Evolutionary conservation across 1,139 yeast species (phyloP).

Genomic region (Yamadazyma buinensis): DNA sequence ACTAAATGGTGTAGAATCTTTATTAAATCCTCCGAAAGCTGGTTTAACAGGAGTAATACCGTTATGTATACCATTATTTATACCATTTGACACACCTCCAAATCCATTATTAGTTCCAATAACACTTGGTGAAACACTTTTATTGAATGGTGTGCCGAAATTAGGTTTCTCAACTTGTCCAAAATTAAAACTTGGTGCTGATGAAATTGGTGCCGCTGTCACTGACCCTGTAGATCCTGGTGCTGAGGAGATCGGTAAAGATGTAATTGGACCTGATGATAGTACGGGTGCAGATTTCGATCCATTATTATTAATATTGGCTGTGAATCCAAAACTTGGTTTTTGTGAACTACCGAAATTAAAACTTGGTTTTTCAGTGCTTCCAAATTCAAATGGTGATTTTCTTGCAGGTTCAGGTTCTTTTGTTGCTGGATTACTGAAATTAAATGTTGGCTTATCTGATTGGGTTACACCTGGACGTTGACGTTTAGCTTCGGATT

Average conservation of each 20-base stretch:
- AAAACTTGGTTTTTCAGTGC: constrained; percentile 9
- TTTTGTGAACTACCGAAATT: constrained; percentile 10
- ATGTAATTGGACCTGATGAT: not conserved
- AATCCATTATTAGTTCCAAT: not conserved
- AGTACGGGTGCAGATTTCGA: too few species aligned
- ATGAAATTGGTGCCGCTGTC: too few species aligned
- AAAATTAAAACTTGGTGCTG: constrained; percentile 5
- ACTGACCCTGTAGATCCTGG: not conserved
- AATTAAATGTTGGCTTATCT: too few species aligned
- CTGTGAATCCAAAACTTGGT: constrained; percentile 8
- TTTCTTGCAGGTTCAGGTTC: constrained; percentile 1
- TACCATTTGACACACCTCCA: constrained; percentile 6
- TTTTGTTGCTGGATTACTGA: too few species aligned
- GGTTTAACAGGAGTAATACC: constrained; percentile 13
- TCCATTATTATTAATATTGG: too few species aligned
- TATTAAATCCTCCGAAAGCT: constrained; percentile 3
- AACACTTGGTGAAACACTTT: constrained; percentile 6
- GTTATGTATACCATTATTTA: constrained; percentile 9
- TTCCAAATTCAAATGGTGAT: constrained; percentile 14
- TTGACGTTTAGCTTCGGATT: constrained; percentile 6
- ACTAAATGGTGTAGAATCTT: constrained; percentile 10
- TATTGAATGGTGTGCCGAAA: constrained; percentile 4
- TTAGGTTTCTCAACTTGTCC: constrained; percentile 2
- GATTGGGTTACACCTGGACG: not conserved
- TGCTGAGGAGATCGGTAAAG: constrained; percentile 4